phyloP scores from a whole-genome alignment of 2,329 filamentous ascomycete species.

The Cladosporium sp. region DNA sequence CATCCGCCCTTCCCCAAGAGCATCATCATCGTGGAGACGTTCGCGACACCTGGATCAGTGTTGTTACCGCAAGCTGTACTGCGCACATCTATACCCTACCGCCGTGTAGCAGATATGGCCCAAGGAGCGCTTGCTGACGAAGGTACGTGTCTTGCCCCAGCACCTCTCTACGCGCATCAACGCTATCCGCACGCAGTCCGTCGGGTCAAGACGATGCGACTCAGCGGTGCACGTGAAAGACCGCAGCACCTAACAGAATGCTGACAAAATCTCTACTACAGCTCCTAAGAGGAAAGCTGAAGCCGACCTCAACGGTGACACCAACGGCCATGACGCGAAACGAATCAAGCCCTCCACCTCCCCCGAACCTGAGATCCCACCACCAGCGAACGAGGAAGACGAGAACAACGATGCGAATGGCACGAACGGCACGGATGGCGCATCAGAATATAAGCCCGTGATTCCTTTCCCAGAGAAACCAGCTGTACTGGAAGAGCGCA shows the following conservation, averaged over 20 bases:
- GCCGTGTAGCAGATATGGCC: neutral
- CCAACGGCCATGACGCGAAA: slow-evolving; percentile 55
- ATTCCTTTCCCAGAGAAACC: slow-evolving; percentile 93
- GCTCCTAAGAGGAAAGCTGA: slow-evolving; percentile 69
- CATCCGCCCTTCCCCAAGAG: neutral
- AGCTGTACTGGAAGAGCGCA: slow-evolving; percentile 88
- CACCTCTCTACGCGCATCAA: too few species aligned
- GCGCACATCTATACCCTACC: neutral
- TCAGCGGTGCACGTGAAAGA: too few species aligned
- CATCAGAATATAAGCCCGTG: slow-evolving; percentile 39
- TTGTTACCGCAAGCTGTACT: neutral
- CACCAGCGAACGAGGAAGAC: slow-evolving; percentile 23
- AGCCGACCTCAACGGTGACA: slow-evolving; percentile 52
- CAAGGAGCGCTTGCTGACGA: slow-evolving; percentile 7
- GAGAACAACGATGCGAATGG: slow-evolving; percentile 2
- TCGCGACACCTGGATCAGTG: too few species aligned
- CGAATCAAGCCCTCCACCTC: slow-evolving; percentile 52
- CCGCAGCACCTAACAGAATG: neutral
- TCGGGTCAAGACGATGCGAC: too few species aligned
- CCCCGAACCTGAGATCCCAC: slow-evolving; percentile 30
- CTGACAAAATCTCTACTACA: neutral
- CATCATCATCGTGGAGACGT: slow-evolving; percentile 1
- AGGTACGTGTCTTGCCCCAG: neutral
- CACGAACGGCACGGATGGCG: slow-evolving; percentile 7
- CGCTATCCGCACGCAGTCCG: too few species aligned